Conservation (phyloP, 1,284 basidiomycete species). For the Puccinia novopanici region DNA sequence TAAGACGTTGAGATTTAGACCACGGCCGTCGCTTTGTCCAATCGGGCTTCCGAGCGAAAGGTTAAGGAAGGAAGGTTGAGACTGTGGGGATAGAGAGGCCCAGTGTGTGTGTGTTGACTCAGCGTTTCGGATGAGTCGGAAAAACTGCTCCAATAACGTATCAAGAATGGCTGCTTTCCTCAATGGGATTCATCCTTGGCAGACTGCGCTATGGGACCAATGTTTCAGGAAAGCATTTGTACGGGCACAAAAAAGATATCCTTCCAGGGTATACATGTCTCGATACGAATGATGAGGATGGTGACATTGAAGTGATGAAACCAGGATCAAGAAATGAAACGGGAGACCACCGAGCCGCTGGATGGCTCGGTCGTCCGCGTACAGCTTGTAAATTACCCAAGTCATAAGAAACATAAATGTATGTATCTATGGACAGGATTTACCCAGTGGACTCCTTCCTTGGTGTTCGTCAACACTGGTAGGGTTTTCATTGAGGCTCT, state of each 20-base stretch:
- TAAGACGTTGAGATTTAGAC: not conserved
- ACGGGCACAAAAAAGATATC: not conserved
- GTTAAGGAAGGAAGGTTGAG: not conserved
- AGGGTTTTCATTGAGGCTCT: not conserved
- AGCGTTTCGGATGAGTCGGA: not conserved
- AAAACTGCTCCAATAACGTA: not conserved
- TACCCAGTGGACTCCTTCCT: not conserved
- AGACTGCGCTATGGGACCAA: not conserved
- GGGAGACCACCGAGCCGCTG: not conserved
- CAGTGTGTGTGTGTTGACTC: no score
- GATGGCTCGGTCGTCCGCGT: not conserved
- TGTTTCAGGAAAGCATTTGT: slow-evolving; percentile 21
- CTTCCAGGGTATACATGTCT: not conserved
- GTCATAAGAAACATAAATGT: not conserved
- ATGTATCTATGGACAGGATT: not conserved
- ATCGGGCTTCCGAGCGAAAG: not conserved
- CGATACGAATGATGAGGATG: slow-evolving; percentile 5
- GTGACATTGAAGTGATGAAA: not conserved
- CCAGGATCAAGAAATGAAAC: not conserved
- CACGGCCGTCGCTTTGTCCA: not conserved
- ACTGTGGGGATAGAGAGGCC: not conserved
- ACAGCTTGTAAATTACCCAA: no score
- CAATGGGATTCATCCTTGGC: not conserved
- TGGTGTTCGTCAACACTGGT: not conserved
- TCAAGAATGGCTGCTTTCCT: not conserved